Percentiles rank a stretch among this genome's conserved stretches.
phyloP scores from a whole-genome alignment of 345 rosid species.

The Punica granatum region DNA sequence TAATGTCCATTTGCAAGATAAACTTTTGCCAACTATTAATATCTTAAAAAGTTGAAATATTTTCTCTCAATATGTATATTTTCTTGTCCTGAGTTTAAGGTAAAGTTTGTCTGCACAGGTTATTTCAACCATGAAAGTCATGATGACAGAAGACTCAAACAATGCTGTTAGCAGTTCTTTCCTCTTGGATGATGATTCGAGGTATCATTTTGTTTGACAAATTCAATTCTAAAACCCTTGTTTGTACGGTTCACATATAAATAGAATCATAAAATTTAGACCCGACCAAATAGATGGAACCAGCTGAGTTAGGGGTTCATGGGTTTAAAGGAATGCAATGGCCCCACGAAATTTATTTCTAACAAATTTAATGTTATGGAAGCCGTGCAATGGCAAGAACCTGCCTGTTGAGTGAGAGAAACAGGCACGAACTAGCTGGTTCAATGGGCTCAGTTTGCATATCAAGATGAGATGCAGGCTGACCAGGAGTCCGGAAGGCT shows the following conservation, averaged over 20 bases:
- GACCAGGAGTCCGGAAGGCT: neutral
- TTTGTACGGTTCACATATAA: neutral
- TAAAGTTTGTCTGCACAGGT: conserved; percentile 35
- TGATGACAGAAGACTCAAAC: conserved; percentile 97
- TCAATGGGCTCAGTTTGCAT: neutral
- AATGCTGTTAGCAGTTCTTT: conserved; percentile 93
- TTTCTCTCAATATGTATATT: neutral
- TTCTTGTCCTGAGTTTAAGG: conserved; percentile 1
- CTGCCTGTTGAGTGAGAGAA: neutral
- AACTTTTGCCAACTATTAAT: neutral
- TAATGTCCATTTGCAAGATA: neutral
- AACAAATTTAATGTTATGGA: neutral
- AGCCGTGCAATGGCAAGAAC: neutral
- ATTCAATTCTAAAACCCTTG: neutral
- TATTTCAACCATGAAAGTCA: conserved; percentile 82
- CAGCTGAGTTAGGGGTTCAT: neutral
- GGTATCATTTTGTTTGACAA: conserved; percentile 31
- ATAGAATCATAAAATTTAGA: neutral
- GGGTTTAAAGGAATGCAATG: neutral
- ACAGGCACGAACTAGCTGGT: too few species aligned
- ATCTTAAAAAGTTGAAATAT: neutral
- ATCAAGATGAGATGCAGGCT: neutral
- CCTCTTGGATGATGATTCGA: conserved; percentile 94
- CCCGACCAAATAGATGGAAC: neutral
- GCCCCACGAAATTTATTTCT: neutral